These are phyloP conservation scores for Trametes meyenii DNA, from an alignment of 768 basidiomycete genomes.

Conservation along the genomic window DNA sequence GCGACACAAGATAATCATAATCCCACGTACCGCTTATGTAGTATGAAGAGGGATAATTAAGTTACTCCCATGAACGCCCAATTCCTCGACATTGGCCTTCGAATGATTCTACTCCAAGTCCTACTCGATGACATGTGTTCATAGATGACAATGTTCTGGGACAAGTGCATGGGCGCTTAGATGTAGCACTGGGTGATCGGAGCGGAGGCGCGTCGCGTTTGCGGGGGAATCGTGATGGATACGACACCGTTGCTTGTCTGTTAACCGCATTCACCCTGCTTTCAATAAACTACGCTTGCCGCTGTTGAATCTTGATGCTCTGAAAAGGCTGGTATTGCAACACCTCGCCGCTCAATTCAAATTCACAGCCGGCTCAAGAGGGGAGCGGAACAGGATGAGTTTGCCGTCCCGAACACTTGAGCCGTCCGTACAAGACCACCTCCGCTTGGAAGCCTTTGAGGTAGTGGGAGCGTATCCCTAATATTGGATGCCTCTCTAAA, in stretches of 20 bases:
- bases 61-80: too few species aligned
- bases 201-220: neutral
- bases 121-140: too few species aligned
- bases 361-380: neutral
- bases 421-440: constrained; percentile 46
- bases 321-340: neutral
- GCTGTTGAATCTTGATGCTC: too few species aligned
- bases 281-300: neutral
- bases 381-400: neutral
- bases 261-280: neutral
- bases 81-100: too few species aligned
- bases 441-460: constrained; percentile 45
- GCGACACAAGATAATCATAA: neutral
- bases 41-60: too few species aligned
- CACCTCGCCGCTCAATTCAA: too few species aligned
- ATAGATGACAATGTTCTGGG: too few species aligned
- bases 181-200: neutral
- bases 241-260: neutral
- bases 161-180: neutral
- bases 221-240: neutral
- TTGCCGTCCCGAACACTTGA: constrained; percentile 40
- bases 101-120: too few species aligned
- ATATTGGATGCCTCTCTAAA: neutral
- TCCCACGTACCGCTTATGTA: too few species aligned
- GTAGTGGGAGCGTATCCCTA: constrained; percentile 21